Evolutionary conservation across 257 asterid species (phyloP).

Genomic region (Lavandula angustifolia): DNA sequence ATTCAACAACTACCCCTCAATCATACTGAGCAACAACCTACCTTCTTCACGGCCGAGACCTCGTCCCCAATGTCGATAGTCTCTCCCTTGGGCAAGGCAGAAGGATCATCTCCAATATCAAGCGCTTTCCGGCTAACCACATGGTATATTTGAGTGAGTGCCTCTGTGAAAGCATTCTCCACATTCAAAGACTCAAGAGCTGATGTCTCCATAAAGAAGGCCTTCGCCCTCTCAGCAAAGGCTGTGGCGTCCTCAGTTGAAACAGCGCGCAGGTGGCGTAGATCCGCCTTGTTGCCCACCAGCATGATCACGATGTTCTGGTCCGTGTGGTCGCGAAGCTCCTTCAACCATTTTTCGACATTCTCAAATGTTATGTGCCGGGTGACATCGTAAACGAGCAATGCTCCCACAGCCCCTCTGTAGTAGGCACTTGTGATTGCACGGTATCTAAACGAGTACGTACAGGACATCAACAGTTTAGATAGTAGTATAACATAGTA

Average conservation of each 20-base stretch:
- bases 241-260: constrained; percentile 58
- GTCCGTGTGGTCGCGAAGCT: constrained; percentile 69
- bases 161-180: constrained; percentile 69
- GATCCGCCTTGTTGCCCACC: constrained; percentile 72
- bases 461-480: background rate
- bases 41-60: constrained; percentile 58
- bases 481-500: background rate
- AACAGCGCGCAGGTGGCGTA: constrained; percentile 66
- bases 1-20: background rate
- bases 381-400: constrained; percentile 67
- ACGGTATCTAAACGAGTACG: constrained; percentile 49
- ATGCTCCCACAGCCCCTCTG: constrained; percentile 72
- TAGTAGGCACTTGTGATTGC: constrained; percentile 79
- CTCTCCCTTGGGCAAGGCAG: constrained; percentile 64
- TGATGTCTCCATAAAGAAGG: constrained; percentile 68
- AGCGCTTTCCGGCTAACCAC: constrained; percentile 69
- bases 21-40: constrained; percentile 57
- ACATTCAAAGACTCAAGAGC: constrained; percentile 74
- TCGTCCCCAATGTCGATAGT: constrained; percentile 53
- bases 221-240: constrained; percentile 56
- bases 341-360: constrained; percentile 67
- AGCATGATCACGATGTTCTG: constrained; percentile 70
- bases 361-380: constrained; percentile 70
- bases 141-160: constrained; percentile 56
- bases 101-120: constrained; percentile 58